A percentile compares a stretch with the other conserved stretches of the same genome.
Evolutionary conservation across 352 stramenopile genomes (phyloP).

Genomic region (Globisporangium abappressorium): DNA sequence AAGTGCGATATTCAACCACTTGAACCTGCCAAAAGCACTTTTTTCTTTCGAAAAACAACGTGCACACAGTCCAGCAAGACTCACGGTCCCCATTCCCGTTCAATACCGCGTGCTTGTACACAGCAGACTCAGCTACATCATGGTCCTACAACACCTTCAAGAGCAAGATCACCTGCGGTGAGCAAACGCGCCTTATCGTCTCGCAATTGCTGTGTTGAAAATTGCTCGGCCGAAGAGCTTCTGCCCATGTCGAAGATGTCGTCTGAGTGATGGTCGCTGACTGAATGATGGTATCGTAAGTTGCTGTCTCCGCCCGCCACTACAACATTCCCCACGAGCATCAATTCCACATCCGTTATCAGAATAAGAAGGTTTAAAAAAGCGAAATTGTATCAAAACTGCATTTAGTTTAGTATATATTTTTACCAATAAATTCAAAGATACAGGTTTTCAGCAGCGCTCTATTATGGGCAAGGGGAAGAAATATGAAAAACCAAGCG

Average conservation of each 20-base stretch:
- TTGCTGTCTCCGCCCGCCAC: slow-evolving; percentile 15
- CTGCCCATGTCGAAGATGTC: not conserved
- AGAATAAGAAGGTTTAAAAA: not conserved
- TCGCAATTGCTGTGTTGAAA: not conserved
- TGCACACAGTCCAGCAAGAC: too few relatives aligned
- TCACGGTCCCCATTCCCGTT: too few relatives aligned
- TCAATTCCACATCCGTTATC: not conserved
- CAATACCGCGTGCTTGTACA: too few relatives aligned
- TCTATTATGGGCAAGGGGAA: slow-evolving; percentile 11
- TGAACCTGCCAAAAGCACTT: slow-evolving; percentile 4
- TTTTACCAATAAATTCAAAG: not conserved
- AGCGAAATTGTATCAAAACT: not conserved
- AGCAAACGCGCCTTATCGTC: not conserved
- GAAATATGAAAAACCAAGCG: slow-evolving; percentile 3
- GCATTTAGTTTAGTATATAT: not conserved
- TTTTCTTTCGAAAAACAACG: not conserved
- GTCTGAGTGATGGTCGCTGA: slow-evolving; percentile 12
- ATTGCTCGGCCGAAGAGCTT: not conserved
- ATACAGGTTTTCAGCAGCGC: not conserved
- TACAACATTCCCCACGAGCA: slow-evolving; percentile 1
- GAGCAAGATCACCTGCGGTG: not conserved
- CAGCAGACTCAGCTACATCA: too few relatives aligned
- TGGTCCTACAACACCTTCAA: too few relatives aligned
- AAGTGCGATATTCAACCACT: not conserved
- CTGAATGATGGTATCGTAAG: slow-evolving; percentile 22